A percentile compares a stretch with the other conserved stretches of the same genome.
Conservation (phyloP, 192 early-diverging fungal species). For the Backusella westeae region DNA sequence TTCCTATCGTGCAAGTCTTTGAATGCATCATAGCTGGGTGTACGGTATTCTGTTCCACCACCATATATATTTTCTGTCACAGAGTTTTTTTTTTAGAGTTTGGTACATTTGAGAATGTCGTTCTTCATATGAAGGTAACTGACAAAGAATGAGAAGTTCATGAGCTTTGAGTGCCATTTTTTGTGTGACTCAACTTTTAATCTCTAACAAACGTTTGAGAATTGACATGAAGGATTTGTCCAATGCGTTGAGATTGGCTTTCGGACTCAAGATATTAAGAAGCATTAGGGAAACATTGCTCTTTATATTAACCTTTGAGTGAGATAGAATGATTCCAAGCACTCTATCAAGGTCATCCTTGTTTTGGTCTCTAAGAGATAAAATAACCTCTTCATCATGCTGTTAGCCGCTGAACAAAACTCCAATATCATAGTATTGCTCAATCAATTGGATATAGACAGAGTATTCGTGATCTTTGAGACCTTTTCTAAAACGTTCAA, state of each 20-base stretch:
- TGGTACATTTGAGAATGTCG: constrained; percentile 78
- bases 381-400: constrained; percentile 81
- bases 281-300: constrained; percentile 74
- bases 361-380: constrained; percentile 80
- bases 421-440: constrained; percentile 85
- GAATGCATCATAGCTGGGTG: no score
- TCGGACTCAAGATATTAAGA: constrained; percentile 76
- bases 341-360: constrained; percentile 76
- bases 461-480: constrained; percentile 71
- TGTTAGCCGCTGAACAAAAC: constrained; percentile 68
- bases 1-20: no score
- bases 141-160: constrained; percentile 90
- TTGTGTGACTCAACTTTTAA: constrained; percentile 68
- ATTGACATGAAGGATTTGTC: constrained; percentile 73
- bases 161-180: constrained; percentile 91
- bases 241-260: constrained; percentile 54
- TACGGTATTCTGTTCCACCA: no score
- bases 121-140: constrained; percentile 89
- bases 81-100: constrained; percentile 34
- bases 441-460: constrained; percentile 71
- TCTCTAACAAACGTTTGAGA: constrained; percentile 72
- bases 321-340: constrained; percentile 69
- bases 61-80: no score
- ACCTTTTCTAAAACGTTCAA: constrained; percentile 70
- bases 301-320: constrained; percentile 73